These are phyloP conservation scores for Leccinum boreale DNA, from an alignment of 768 basidiomycete species.

Conservation along the genomic window DNA sequence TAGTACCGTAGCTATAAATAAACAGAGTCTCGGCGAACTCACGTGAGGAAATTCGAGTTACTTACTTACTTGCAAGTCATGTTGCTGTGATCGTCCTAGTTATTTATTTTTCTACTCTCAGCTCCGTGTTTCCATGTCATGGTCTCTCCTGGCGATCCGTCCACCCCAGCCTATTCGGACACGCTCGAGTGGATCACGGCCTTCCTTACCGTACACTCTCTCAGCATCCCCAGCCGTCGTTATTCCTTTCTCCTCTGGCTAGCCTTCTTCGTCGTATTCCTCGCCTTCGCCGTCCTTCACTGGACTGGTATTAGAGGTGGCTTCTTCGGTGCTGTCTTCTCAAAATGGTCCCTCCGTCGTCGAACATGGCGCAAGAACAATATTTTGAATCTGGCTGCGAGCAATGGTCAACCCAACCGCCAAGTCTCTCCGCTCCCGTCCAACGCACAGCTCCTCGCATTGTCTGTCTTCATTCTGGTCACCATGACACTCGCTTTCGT, in stretches of 20 bases:
- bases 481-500: conserved; percentile 49
- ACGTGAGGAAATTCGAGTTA: neutral
- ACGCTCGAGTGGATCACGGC: conserved; percentile 51
- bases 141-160: conserved; percentile 31
- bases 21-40: neutral
- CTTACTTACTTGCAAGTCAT: too few species aligned
- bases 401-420: conserved; percentile 30
- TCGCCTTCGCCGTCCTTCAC: conserved; percentile 41
- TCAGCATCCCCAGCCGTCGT: conserved; percentile 48
- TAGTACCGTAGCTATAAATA: neutral
- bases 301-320: conserved; percentile 41
- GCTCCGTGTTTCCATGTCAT: conserved; percentile 17
- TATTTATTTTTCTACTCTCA: neutral
- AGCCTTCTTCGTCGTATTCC: conserved; percentile 40
- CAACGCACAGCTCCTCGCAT: conserved; percentile 57
- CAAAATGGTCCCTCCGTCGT: conserved; percentile 55
- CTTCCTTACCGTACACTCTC: conserved; percentile 55
- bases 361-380: conserved; percentile 56
- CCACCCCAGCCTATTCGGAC: conserved; percentile 41
- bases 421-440: conserved; percentile 53
- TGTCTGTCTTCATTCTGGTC: conserved; percentile 42
- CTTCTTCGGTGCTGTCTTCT: conserved; percentile 50
- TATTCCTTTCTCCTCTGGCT: conserved; percentile 63
- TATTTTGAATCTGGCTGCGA: conserved; percentile 31
- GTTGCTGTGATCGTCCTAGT: neutral